Conservation (phyloP, 495 filamentous ascomycete species). For the Paragyromitra xinjiangensis region DNA sequence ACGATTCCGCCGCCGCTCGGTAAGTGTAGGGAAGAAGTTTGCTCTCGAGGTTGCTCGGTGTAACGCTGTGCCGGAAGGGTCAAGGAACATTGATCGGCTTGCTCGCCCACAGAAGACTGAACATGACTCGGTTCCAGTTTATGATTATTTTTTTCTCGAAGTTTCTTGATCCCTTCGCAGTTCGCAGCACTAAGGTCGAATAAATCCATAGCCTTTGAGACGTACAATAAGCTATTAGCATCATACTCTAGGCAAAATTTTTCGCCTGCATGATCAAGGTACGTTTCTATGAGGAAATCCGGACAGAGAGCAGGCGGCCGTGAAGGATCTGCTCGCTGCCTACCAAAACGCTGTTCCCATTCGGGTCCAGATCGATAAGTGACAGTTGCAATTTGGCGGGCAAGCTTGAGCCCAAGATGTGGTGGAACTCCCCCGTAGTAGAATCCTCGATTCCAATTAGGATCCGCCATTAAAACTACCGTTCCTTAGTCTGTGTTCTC, state of each 20-base stretch:
- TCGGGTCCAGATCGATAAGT: constrained; percentile 97
- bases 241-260: constrained; percentile 99
- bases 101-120: constrained; percentile 43
- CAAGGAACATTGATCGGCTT: constrained; percentile 73
- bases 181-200: constrained; percentile 85
- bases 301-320: constrained; percentile 91
- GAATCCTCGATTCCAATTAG: constrained; percentile 95
- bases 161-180: constrained; percentile 64
- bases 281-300: constrained; percentile 98
- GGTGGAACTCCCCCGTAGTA: constrained; percentile 92
- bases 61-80: constrained; percentile 86
- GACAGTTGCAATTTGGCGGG: constrained; percentile 95
- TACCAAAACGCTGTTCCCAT: constrained; percentile 95
- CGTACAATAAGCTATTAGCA: constrained; percentile 93
- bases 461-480: constrained; percentile 93
- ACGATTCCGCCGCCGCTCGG: constrained; percentile 50
- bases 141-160: constrained; percentile 63
- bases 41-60: constrained; percentile 71
- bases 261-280: constrained; percentile 97
- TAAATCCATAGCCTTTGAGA: constrained; percentile 98
- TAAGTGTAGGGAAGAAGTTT: constrained; percentile 25
- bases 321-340: constrained; percentile 83
- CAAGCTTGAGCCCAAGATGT: constrained; percentile 96
- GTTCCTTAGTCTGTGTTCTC: constrained; percentile 6
- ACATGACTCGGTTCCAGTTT: constrained; percentile 62